Conservation (phyloP, 805 yeast genomes). For the Candida sakaeoensis region DNA sequence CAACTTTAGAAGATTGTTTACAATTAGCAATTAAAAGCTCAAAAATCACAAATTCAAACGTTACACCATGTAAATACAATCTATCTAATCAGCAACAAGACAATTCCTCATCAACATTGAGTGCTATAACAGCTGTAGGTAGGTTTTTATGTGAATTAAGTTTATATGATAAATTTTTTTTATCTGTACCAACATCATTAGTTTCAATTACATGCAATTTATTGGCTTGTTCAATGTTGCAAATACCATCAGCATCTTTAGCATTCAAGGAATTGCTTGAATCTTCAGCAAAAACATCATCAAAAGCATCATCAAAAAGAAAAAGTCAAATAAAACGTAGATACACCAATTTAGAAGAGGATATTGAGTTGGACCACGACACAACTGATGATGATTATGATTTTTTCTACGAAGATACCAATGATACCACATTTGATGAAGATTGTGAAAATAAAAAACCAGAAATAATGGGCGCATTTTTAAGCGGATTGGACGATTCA, state of each 20-base stretch:
- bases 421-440: slow-evolving; percentile 12
- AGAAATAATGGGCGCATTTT: slow-evolving; percentile 42
- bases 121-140: slow-evolving; percentile 53
- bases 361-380: slow-evolving; percentile 8
- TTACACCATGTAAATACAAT: slow-evolving; percentile 26
- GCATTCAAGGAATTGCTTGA: slow-evolving; percentile 24
- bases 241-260: slow-evolving; percentile 41
- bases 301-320: too few relatives aligned
- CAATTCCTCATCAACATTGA: slow-evolving; percentile 26
- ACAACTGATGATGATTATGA: slow-evolving; percentile 7
- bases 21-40: slow-evolving; percentile 35
- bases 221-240: slow-evolving; percentile 52
- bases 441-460: slow-evolving; percentile 44
- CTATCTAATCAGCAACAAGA: slow-evolving; percentile 8
- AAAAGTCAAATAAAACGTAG: background rate
- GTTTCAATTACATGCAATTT: slow-evolving; percentile 48
- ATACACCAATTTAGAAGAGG: slow-evolving; percentile 7
- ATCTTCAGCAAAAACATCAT: slow-evolving; percentile 7
- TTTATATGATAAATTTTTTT: slow-evolving; percentile 46
- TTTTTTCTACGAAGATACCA: slow-evolving; percentile 11
- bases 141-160: slow-evolving; percentile 55
- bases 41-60: slow-evolving; percentile 13
- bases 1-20: slow-evolving; percentile 50
- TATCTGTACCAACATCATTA: slow-evolving; percentile 43
- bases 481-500: slow-evolving; percentile 44